These are phyloP conservation scores for Bolboschoenoplectus hybrid DNA, from an alignment of 202 grass and related monocot species.

Conservation along the genomic window DNA sequence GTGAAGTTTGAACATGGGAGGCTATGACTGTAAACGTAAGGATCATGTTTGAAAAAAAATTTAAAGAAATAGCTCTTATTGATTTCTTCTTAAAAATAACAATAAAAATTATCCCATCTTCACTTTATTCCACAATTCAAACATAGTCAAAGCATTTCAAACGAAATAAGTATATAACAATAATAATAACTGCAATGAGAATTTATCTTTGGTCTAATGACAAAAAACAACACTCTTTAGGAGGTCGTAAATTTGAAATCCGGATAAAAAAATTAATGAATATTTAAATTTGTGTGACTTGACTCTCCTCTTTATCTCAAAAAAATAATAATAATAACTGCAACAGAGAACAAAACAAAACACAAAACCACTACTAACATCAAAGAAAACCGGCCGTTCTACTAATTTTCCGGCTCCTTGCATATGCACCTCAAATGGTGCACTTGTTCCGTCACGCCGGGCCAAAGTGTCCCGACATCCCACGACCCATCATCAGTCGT, in stretches of 20 bases:
- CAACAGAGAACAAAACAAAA: background rate
- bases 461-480: background rate
- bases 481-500: background rate
- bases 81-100: background rate
- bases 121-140: background rate
- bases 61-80: background rate
- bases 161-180: background rate
- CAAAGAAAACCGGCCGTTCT: background rate
- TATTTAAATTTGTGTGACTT: too few relatives aligned
- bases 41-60: background rate
- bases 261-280: too few relatives aligned
- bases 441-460: background rate
- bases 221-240: too few relatives aligned
- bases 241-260: too few relatives aligned
- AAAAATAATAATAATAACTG: background rate
- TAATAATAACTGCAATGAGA: background rate
- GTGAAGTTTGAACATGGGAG: background rate
- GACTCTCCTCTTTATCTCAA: background rate
- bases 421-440: slow-evolving; percentile 8
- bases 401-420: slow-evolving; percentile 19
- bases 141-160: background rate
- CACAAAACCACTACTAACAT: background rate
- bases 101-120: background rate
- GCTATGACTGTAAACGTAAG: background rate
- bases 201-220: too few relatives aligned